Conservation (phyloP, 2,329 filamentous ascomycete species). For the Erysiphe pulchra region DNA sequence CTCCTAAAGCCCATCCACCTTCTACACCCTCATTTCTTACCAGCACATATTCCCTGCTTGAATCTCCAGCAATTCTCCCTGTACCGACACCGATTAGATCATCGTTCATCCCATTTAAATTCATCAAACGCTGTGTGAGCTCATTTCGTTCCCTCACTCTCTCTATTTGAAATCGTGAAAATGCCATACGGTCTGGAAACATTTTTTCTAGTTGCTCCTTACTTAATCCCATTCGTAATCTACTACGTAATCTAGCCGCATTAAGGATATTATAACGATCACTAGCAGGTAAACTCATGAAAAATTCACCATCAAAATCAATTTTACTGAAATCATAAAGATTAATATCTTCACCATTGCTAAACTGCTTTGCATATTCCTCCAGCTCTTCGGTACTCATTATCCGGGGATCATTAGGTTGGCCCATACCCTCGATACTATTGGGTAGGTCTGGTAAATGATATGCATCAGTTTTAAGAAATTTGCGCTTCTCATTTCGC, state of each 20-base stretch:
- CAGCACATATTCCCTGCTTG: conserved; percentile 77
- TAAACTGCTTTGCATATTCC: conserved; percentile 78
- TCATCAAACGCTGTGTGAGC: conserved; percentile 83
- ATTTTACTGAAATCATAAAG: conserved; percentile 96
- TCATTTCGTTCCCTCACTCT: conserved; percentile 80
- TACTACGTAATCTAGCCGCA: conserved; percentile 64
- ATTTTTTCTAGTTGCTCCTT: conserved; percentile 90
- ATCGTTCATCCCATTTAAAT: conserved; percentile 69
- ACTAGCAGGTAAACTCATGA: conserved; percentile 64
- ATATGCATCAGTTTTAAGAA: conserved; percentile 82
- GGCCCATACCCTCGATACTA: conserved; percentile 63
- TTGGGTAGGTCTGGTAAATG: conserved; percentile 69
- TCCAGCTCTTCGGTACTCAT: conserved; percentile 92
- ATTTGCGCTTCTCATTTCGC: conserved; percentile 45
- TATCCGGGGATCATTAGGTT: conserved; percentile 74
- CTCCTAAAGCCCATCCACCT: conserved; percentile 85
- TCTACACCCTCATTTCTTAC: conserved; percentile 90
- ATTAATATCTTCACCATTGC: conserved; percentile 73
- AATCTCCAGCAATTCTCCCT: conserved; percentile 55
- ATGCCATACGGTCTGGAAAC: conserved; percentile 95
- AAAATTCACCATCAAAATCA: conserved; percentile 90
- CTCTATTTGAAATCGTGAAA: conserved; percentile 90
- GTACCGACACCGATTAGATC: conserved; percentile 35
- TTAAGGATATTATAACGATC: conserved; percentile 97
- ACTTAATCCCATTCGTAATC: conserved; percentile 81